Percentiles rank a stretch among this genome's conserved stretches.
phyloP scores from a whole-genome alignment of 495 filamentous ascomycete species.

The Podospora didyma region DNA sequence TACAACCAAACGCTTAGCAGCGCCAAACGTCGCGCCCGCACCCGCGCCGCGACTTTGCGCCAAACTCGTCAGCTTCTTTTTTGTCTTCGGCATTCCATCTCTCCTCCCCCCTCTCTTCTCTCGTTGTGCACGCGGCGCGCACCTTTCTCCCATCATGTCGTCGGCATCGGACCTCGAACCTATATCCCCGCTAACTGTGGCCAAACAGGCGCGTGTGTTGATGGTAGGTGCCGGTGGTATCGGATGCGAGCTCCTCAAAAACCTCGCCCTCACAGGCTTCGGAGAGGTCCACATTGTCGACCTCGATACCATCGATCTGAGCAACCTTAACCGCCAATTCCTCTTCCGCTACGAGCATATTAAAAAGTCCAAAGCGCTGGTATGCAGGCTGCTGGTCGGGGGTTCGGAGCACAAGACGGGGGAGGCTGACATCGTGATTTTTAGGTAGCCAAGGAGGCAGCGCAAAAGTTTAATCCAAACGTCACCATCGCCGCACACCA shows the following conservation, averaged over 20 bases:
- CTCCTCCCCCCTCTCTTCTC: background rate
- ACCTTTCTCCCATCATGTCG: background rate
- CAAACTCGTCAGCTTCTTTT: background rate
- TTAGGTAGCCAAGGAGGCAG: conserved; percentile 91
- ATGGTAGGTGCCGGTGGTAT: conserved; percentile 97
- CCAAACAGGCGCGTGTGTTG: conserved; percentile 72
- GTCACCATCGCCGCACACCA: conserved; percentile 88
- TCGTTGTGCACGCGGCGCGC: background rate
- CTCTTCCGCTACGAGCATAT: conserved; percentile 97
- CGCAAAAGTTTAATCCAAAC: conserved; percentile 83
- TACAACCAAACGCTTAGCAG: background rate
- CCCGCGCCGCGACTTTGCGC: background rate
- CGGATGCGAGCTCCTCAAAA: conserved; percentile 96
- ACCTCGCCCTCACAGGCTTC: conserved; percentile 89
- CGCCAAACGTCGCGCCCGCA: background rate
- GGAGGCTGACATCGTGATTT: conserved; percentile 18
- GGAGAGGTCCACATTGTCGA: conserved; percentile 95
- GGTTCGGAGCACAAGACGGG: background rate
- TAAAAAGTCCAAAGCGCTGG: conserved; percentile 93
- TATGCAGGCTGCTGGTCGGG: conserved; percentile 38
- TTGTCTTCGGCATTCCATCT: background rate
- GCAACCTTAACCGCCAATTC: conserved; percentile 97
- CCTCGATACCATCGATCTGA: conserved; percentile 95
- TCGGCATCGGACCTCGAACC: background rate
- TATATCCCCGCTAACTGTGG: conserved; percentile 24